Conservation (phyloP, 371 early-diverging fungal species). For the Funneliformis caledonium region DNA sequence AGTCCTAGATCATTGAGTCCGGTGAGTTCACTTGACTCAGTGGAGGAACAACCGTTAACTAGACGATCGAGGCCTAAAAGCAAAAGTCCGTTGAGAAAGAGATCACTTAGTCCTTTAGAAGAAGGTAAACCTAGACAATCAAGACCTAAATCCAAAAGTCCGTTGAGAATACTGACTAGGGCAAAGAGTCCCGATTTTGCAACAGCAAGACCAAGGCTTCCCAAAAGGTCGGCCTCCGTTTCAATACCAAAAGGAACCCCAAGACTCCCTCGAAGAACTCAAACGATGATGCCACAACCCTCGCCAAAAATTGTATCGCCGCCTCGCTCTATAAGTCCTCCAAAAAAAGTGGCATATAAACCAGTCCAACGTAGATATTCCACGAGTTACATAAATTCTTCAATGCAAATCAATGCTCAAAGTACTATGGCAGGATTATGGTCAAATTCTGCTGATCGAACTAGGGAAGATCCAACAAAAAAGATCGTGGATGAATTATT, state of each 20-base stretch:
- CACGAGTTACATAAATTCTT: neutral
- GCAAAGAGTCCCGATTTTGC: neutral
- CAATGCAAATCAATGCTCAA: neutral
- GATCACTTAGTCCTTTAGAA: no score
- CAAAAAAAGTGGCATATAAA: neutral
- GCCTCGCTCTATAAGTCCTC: neutral
- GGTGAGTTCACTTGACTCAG: neutral
- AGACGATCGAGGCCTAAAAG: neutral
- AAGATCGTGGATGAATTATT: constrained; percentile 23
- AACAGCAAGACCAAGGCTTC: neutral
- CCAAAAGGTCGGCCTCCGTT: neutral
- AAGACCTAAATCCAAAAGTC: neutral
- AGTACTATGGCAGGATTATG: neutral
- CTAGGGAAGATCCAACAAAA: constrained; percentile 3
- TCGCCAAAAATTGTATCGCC: neutral
- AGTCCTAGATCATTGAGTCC: neutral
- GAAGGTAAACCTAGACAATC: no score
- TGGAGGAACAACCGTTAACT: neutral
- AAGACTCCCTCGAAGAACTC: neutral
- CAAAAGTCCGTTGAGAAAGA: neutral
- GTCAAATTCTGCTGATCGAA: neutral
- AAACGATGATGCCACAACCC: neutral
- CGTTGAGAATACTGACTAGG: neutral
- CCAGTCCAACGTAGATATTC: neutral
- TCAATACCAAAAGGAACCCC: neutral